Conservation (phyloP, 805 yeast species). For the Candida maltosa region DNA sequence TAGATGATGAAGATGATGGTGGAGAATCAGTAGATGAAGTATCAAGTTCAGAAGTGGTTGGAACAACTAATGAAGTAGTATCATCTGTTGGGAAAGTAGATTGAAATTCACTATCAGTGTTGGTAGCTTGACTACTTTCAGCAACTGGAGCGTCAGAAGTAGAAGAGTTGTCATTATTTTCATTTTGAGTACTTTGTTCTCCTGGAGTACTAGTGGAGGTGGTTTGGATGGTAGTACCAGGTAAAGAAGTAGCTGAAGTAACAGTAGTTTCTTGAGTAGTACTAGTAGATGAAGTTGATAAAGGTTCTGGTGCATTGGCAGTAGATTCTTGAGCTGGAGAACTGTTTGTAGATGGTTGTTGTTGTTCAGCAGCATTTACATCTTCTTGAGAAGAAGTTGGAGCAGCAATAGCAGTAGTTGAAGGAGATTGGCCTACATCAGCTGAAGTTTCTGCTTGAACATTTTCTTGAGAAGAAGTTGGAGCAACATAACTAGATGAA, state of each 20-base stretch:
- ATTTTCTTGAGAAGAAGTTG: neutral
- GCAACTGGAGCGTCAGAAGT: neutral
- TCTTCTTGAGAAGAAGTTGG: neutral
- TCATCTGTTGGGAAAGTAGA: too few species aligned
- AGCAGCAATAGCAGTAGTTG: neutral
- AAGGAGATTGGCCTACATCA: neutral
- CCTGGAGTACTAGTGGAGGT: conserved; percentile 1
- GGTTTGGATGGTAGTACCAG: conserved; percentile 1
- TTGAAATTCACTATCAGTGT: too few species aligned
- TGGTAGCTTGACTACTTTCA: conserved; percentile 1
- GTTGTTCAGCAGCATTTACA: neutral
- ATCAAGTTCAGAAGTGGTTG: conserved; percentile 3
- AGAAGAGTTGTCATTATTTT: neutral
- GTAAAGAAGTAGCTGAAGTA: neutral
- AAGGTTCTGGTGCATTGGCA: neutral
- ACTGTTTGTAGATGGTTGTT: neutral
- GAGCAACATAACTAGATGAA: neutral
- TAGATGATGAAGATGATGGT: conserved; percentile 1
- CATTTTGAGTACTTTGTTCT: neutral
- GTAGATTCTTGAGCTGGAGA: neutral
- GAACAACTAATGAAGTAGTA: conserved; percentile 3
- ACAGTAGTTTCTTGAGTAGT: neutral
- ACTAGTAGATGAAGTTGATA: conserved; percentile 1
- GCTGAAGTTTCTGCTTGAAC: neutral
- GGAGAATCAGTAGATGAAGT: conserved; percentile 1